Percentiles rank a stretch among this genome's conserved stretches.
These are phyloP conservation scores for Teratosphaeria epicoccoides DNA, from an alignment of 2,329 filamentous ascomycete genomes.

Conservation along the genomic window DNA sequence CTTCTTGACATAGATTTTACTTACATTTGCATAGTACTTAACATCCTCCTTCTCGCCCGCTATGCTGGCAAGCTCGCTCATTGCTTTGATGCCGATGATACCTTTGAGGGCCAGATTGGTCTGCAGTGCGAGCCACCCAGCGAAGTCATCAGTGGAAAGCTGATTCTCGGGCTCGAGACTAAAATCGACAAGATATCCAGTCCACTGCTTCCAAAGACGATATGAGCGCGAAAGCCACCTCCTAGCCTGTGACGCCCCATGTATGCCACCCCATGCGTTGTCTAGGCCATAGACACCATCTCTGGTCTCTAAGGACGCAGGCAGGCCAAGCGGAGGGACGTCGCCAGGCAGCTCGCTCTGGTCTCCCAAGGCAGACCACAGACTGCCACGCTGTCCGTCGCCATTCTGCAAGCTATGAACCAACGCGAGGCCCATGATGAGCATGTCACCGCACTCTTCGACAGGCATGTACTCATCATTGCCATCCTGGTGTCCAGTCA, in stretches of 20 bases:
- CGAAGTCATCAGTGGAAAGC: conserved; percentile 76
- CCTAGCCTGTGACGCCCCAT: conserved; percentile 47
- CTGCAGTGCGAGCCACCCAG: conserved; percentile 65
- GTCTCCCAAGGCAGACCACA: conserved; percentile 42
- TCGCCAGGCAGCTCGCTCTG: conserved; percentile 10
- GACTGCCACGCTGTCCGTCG: conserved; percentile 46
- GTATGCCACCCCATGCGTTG: conserved; percentile 45
- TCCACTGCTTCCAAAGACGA: conserved; percentile 65
- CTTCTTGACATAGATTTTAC: conserved; percentile 56
- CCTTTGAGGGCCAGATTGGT: conserved; percentile 77
- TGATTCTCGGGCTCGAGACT: conserved; percentile 65
- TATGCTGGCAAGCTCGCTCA: conserved; percentile 57
- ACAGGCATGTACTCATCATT: conserved; percentile 66
- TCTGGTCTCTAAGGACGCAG: conserved; percentile 34
- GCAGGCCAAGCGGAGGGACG: conserved; percentile 39
- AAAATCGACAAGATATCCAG: conserved; percentile 64
- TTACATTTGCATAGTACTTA: conserved; percentile 49
- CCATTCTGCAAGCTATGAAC: conserved; percentile 60
- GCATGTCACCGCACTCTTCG: conserved; percentile 71
- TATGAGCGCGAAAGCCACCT: conserved; percentile 62
- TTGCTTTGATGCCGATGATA: conserved; percentile 70
- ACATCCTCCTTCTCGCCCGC: conserved; percentile 49
- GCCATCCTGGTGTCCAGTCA: conserved; percentile 62
- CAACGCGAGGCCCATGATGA: conserved; percentile 53
- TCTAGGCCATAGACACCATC: conserved; percentile 50